Conservation (phyloP, 371 early-diverging fungal species). For the Mortierella sp. region DNA sequence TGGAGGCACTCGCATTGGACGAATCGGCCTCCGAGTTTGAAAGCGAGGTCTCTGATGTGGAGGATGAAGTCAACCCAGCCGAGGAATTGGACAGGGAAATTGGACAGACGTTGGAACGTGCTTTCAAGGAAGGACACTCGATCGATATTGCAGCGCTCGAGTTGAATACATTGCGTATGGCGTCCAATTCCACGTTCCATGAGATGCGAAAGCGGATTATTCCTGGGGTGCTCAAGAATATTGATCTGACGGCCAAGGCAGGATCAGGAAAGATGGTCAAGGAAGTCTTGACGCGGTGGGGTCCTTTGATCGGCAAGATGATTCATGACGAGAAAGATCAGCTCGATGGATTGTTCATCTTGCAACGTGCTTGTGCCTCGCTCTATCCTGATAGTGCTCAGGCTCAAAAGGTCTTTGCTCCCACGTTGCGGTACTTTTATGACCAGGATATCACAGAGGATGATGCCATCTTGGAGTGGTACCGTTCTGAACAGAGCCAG, state of each 20-base stretch:
- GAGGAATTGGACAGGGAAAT: constrained; percentile 86
- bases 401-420: constrained; percentile 68
- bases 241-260: constrained; percentile 56
- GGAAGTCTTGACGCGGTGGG: constrained; percentile 74
- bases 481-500: constrained; percentile 48
- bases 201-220: constrained; percentile 82
- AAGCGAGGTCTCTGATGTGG: constrained; percentile 57
- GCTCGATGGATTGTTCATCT: constrained; percentile 72
- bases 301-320: constrained; percentile 73
- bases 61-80: constrained; percentile 58
- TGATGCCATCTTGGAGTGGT: constrained; percentile 86
- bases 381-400: constrained; percentile 50
- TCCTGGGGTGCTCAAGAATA: constrained; percentile 68
- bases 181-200: constrained; percentile 83
- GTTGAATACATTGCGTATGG: constrained; percentile 91
- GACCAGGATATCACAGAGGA: constrained; percentile 87
- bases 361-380: constrained; percentile 58
- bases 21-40: constrained; percentile 52
- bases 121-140: constrained; percentile 79
- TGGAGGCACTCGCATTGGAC: constrained; percentile 14
- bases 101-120: constrained; percentile 80
- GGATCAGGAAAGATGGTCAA: constrained; percentile 44
- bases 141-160: constrained; percentile 86
- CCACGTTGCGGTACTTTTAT: constrained; percentile 76
- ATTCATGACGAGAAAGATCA: constrained; percentile 82